Evolutionary conservation across 192 early-diverging fungal species (phyloP).

Genomic region (Podila clonocystis): DNA sequence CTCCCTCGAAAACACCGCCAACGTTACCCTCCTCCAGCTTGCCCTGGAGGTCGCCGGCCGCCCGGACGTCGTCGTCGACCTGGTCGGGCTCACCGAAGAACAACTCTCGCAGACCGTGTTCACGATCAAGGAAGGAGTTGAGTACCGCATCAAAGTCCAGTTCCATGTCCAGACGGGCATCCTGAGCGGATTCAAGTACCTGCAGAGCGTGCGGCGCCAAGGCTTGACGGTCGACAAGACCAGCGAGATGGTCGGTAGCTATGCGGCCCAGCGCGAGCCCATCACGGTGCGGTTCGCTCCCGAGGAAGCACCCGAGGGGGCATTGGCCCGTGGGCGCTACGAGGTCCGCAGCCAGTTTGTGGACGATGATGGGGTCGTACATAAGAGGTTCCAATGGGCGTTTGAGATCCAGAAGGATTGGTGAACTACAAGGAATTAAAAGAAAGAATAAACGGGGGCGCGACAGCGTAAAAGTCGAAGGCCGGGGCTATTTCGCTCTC

Average conservation of each 20-base stretch:
- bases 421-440: conserved; percentile 20
- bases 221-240: conserved; percentile 81
- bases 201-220: conserved; percentile 89
- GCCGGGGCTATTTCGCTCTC: no score
- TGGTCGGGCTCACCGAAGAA: conserved; percentile 72
- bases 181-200: conserved; percentile 90
- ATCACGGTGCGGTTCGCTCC: conserved; percentile 79
- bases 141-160: conserved; percentile 88
- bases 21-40: conserved; percentile 78
- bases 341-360: conserved; percentile 87
- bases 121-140: conserved; percentile 92
- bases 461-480: neutral
- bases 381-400: conserved; percentile 82
- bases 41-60: conserved; percentile 77
- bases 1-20: neutral
- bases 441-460: neutral
- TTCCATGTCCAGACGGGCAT: conserved; percentile 91
- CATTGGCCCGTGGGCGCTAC: conserved; percentile 90
- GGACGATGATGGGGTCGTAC: conserved; percentile 84
- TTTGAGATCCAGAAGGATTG: conserved; percentile 91
- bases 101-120: conserved; percentile 71
- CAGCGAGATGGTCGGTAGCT: conserved; percentile 95
- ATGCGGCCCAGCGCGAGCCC: conserved; percentile 77
- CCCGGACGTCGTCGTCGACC: conserved; percentile 75
- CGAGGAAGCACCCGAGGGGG: conserved; percentile 90